Evolutionary conservation across 768 basidiomycete species (phyloP), one percentile per base, ranked within the genome.

Genomic region (Lentinula boryana): DNA sequence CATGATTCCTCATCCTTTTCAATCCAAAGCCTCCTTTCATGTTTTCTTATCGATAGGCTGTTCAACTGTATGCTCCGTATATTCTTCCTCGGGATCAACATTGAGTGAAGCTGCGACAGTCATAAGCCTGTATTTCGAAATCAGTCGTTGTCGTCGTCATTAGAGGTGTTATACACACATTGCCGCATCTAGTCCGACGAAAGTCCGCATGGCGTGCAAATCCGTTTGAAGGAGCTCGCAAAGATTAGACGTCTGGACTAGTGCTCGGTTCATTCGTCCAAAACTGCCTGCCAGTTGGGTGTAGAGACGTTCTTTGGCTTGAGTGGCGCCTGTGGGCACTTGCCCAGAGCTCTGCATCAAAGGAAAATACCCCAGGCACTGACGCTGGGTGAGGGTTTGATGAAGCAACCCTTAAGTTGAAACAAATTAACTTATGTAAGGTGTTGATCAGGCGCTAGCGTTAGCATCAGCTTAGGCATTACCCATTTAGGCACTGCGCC

Each of bases 261-360:
- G 79, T 0, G 87, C 85, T 18, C 83, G 74, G 54, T 86, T 84
- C 72, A 93, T 85, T 53, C 86, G 77, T 32, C 82, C 82, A 3
- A 95, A 71, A 51, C 84, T 87, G 52, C 81, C 78, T 4, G 90
- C 81, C 3, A 95, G 81, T 68, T 93, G 90, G 41, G 81, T 79
- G 67, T 94, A 94, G 23, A 93, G 84, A 59, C 90, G 75, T 65
- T 92, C 86, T 73, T 94, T 95, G 38, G 88, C 83, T 63, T 88
- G 88, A 0, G 86, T 87, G 3, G 88, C 88, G 67, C 80, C 85
- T 9, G 81, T 82, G 10, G 83, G 79, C n/a, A 71, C 69, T 43
- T 56, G 55, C 3, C 36, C 55, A 13, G 53, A 54, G 40, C 55
- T 32, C 40, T 56, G 55, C 55, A 56, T 56, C 23, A 40, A 5